Conservation (phyloP, 164 flowering plant species). For the Vitis labrusca region DNA sequence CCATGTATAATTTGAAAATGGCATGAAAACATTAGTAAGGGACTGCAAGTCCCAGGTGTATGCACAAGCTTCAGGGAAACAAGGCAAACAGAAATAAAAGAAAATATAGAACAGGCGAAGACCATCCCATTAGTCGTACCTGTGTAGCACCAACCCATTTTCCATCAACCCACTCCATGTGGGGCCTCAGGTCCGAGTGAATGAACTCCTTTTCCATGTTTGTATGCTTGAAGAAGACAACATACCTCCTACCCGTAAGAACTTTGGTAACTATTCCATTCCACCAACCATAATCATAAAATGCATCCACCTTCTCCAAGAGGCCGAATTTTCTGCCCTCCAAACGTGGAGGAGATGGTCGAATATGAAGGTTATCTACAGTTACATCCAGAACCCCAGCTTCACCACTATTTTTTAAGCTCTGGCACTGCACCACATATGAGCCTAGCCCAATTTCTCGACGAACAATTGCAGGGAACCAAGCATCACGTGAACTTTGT, state of each 20-base stretch:
- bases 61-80: too few relatives aligned
- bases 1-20: too few relatives aligned
- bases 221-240: slow-evolving; percentile 30
- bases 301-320: slow-evolving; percentile 44
- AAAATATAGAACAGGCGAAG: neutral
- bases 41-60: too few relatives aligned
- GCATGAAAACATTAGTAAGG: too few relatives aligned
- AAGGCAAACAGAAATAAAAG: neutral
- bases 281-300: slow-evolving; percentile 38
- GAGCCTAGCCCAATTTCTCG: slow-evolving; percentile 16
- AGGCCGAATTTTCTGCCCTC: slow-evolving; percentile 24
- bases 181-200: slow-evolving; percentile 35
- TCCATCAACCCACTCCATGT: slow-evolving; percentile 45
- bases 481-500: slow-evolving; percentile 19
- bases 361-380: slow-evolving; percentile 31
- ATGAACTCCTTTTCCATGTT: slow-evolving; percentile 27
- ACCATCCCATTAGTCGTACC: slow-evolving; percentile 10
- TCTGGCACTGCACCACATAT: slow-evolving; percentile 24
- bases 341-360: slow-evolving; percentile 38
- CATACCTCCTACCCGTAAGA: slow-evolving; percentile 30
- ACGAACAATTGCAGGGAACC: slow-evolving; percentile 34
- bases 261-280: slow-evolving; percentile 43
- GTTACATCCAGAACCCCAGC: slow-evolving; percentile 7
- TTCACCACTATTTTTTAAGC: slow-evolving; percentile 6
- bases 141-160: slow-evolving; percentile 33